These are phyloP conservation scores for Benincasa hispida DNA, from an alignment of 306 rosid genomes.

Conservation along the genomic window DNA sequence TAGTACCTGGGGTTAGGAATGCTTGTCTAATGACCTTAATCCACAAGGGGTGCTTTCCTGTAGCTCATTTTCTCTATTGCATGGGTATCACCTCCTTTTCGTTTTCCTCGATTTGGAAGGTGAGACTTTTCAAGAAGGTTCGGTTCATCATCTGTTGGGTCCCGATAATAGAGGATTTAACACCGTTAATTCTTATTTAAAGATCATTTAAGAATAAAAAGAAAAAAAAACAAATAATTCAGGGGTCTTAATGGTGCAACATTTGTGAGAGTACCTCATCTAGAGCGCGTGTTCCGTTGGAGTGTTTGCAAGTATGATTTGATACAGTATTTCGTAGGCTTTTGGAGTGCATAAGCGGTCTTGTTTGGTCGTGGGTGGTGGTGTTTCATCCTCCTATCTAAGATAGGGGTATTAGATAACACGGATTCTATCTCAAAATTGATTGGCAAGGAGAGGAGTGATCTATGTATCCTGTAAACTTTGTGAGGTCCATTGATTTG, in stretches of 20 bases:
- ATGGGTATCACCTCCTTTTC: not conserved
- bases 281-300: not conserved
- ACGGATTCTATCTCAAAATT: too few relatives aligned
- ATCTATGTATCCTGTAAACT: too few relatives aligned
- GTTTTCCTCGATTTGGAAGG: not conserved
- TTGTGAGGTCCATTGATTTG: too few relatives aligned
- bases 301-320: not conserved
- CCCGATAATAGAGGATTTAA: not conserved
- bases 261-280: not conserved
- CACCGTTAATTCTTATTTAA: not conserved
- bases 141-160: not conserved
- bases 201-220: too few relatives aligned
- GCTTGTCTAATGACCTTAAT: not conserved
- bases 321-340: not conserved
- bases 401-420: not conserved
- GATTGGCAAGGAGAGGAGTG: too few relatives aligned
- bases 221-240: too few relatives aligned
- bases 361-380: not conserved
- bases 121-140: not conserved
- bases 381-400: not conserved
- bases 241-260: not conserved
- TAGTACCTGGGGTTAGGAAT: not conserved
- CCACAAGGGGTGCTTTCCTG: not conserved
- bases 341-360: not conserved
- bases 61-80: not conserved